phyloP scores from a whole-genome alignment of 306 rosid species.

The Cicer chorassanicum region DNA sequence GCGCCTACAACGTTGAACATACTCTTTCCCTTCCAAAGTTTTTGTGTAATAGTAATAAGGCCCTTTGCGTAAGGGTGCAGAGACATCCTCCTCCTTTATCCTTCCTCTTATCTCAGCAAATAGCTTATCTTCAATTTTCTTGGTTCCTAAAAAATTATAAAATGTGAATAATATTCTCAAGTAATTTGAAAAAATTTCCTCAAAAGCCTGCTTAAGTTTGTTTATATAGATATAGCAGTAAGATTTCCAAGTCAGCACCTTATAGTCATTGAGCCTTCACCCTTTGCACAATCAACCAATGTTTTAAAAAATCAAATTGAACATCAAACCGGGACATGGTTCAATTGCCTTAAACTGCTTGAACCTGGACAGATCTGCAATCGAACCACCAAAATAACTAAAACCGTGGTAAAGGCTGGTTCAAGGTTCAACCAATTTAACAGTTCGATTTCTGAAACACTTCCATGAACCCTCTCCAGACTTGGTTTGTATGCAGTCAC shows the following conservation, averaged over 20 bases:
- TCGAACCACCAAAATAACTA: no score
- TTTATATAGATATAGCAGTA: neutral
- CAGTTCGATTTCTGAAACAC: no score
- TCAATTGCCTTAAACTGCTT: no score
- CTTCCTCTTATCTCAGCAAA: constrained; percentile 79
- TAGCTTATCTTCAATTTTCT: constrained; percentile 67
- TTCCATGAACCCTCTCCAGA: neutral
- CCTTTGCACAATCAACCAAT: neutral
- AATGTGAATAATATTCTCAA: neutral
- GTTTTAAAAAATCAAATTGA: no score
- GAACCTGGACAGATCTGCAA: no score
- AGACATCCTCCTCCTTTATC: constrained; percentile 79
- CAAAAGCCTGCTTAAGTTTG: neutral
- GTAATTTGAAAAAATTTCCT: neutral
- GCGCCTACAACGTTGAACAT: constrained; percentile 81
- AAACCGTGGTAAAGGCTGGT: no score
- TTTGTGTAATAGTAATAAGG: constrained; percentile 70
- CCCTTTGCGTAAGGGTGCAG: constrained; percentile 76
- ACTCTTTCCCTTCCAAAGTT: constrained; percentile 76
- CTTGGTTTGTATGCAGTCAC: no score
- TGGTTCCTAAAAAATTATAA: constrained; percentile 60
- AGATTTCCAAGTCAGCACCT: constrained; percentile 7
- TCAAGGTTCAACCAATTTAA: no score
- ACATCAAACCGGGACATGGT: no score
- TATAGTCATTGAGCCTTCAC: constrained; percentile 19